Evolutionary conservation across 176 grass and related monocot species (phyloP), one percentile per base, ranked within the genome.

Genomic region (Lolium perenne): DNA sequence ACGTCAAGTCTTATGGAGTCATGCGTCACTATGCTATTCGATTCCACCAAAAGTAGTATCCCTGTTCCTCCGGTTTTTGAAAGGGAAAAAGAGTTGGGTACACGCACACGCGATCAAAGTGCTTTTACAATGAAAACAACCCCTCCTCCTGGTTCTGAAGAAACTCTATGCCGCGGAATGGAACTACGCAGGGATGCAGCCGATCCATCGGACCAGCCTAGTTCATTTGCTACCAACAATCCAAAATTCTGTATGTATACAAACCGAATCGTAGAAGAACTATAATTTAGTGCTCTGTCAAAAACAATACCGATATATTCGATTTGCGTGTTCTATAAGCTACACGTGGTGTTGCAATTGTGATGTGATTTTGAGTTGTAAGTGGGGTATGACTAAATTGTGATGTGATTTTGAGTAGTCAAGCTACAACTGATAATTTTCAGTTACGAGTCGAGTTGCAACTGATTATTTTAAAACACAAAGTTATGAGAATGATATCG

Each of bases 41-140:
- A 16, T 49, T 76, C 72, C 1, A 17, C 1, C 15, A 50, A 74
- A 76, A 32, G 23, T 25, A 76, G 72, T 54, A 17, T 50, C 72
- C 72, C 1, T 76, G 48, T 18, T 25, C 74, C 15, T 76, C 25
- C 16, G 4, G 74, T 47, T 47, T 47, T 7, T 45, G 43, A 75
- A 18, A 23, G 8, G 8, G 8, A 47, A 21, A 32, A 32, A 15
- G 14, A 55, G 49, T 54, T 76, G 9, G 47, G 10, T 18, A 26
- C 72, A 75, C 46, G 25, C 15, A 25, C 70, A 48, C 48, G 73
- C 25, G 15, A 76, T 54, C 73, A 76, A 54, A 54, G 48, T 32
- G 23, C 48, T 20, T 76, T 76, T 76, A 76, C 73, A 4, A 2
- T 75, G 47, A 53, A 22, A 17, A 17, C 47, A 8, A 74, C 21